Conservation (phyloP, 192 early-diverging fungal genomes). For the Dispira simplex region DNA sequence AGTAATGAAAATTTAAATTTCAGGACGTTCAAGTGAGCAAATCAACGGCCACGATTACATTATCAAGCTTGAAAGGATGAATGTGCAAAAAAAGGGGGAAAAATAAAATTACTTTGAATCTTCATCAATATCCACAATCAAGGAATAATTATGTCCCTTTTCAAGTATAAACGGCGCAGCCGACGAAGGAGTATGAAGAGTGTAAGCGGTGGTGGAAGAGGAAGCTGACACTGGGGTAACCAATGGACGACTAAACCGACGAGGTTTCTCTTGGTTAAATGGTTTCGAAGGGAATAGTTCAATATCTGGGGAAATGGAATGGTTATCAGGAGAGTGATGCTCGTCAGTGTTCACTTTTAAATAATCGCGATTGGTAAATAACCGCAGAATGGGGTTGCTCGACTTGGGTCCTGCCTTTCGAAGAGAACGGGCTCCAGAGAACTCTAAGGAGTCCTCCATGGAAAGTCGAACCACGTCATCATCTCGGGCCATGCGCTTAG, state of each 20-base stretch:
- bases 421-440: background rate
- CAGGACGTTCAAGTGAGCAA: too few relatives aligned
- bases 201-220: background rate
- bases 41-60: too few relatives aligned
- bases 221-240: background rate
- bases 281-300: background rate
- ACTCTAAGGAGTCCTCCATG: background rate
- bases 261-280: background rate
- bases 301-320: background rate
- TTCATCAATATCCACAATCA: background rate
- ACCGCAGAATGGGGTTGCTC: background rate
- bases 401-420: background rate
- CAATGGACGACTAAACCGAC: background rate
- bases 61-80: background rate
- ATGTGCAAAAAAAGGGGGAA: background rate
- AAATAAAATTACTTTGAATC: background rate
- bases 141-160: background rate
- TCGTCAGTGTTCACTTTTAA: background rate
- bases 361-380: background rate
- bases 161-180: background rate
- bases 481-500: background rate
- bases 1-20: too few relatives aligned
- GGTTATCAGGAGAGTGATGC: background rate
- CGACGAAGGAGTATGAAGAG: background rate
- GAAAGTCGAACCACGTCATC: background rate